Conservation (phyloP, 768 basidiomycete genomes). For the Phylloporus scabripes region DNA sequence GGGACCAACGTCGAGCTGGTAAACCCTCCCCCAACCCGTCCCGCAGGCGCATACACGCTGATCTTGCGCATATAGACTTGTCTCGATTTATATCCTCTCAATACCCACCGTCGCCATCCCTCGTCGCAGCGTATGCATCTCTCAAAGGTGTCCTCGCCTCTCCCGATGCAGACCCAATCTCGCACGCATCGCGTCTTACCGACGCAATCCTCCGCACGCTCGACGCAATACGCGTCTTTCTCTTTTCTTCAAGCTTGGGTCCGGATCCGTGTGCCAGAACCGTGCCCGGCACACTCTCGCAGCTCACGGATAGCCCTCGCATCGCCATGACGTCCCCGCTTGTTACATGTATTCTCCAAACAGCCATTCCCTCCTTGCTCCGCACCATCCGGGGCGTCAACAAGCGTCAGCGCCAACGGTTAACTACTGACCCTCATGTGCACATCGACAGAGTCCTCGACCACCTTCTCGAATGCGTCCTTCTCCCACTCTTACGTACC, state of each 20-base stretch:
- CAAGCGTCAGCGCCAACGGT: constrained; percentile 7
- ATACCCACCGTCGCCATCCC: constrained; percentile 21
- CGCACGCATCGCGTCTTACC: constrained; percentile 10
- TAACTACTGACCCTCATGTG: background rate
- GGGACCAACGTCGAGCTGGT: constrained; percentile 22
- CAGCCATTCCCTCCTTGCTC: constrained; percentile 17
- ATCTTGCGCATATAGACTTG: constrained; percentile 14
- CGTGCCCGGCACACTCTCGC: background rate
- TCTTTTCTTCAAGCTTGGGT: constrained; percentile 12
- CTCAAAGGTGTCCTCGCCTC: constrained; percentile 17
- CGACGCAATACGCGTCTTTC: constrained; percentile 14
- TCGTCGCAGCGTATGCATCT: constrained; percentile 18
- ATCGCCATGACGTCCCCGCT: constrained; percentile 22
- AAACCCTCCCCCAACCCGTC: background rate
- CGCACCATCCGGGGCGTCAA: constrained; percentile 2
- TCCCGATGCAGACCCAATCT: constrained; percentile 1
- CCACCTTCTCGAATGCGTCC: constrained; percentile 15
- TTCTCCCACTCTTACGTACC: constrained; percentile 19
- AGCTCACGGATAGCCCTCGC: constrained; percentile 13
- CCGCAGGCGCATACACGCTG: background rate
- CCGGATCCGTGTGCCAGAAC: background rate
- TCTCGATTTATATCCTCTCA: constrained; percentile 16
- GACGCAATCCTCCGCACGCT: constrained; percentile 19
- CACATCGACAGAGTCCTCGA: constrained; percentile 14
- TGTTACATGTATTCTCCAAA: constrained; percentile 19